phyloP scores from a whole-genome alignment of 2,329 filamentous ascomycete species.

The Claviceps monticola region DNA sequence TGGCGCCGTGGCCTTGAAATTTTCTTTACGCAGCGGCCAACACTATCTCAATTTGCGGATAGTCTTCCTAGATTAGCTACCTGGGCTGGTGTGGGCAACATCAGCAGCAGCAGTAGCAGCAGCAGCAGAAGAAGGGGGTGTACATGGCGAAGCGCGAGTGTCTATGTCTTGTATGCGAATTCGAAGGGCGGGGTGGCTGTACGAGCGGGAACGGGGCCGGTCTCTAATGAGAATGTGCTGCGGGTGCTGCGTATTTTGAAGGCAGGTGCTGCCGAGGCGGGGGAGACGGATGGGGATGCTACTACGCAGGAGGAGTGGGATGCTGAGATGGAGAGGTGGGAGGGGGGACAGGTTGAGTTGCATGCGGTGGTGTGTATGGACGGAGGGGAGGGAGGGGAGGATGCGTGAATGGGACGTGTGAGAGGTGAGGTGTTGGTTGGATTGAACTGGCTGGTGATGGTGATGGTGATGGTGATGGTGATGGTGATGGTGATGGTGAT shows the following conservation, averaged over 20 bases:
- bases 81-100: neutral
- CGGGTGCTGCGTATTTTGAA: neutral
- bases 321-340: slow-evolving; percentile 7
- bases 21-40: neutral
- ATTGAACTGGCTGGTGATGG: too few species aligned
- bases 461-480: too few species aligned
- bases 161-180: neutral
- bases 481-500: too few species aligned
- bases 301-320: slow-evolving; percentile 11
- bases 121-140: too few species aligned
- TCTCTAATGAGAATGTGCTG: neutral
- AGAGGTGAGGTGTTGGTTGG: too few species aligned
- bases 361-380: neutral
- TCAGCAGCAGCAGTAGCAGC: neutral
- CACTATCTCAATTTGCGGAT: neutral
- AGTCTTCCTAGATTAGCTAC: neutral
- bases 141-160: neutral
- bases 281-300: slow-evolving; percentile 11
- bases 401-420: neutral
- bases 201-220: neutral
- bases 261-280: slow-evolving; percentile 2
- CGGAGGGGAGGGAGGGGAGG: neutral
- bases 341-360: neutral
- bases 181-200: neutral
- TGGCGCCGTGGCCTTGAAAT: slow-evolving; percentile 3